Percentiles rank a stretch among this genome's conserved stretches.
These are phyloP conservation scores for Neurospora sp. DNA, from an alignment of 495 filamentous ascomycete genomes.

Conservation along the genomic window DNA sequence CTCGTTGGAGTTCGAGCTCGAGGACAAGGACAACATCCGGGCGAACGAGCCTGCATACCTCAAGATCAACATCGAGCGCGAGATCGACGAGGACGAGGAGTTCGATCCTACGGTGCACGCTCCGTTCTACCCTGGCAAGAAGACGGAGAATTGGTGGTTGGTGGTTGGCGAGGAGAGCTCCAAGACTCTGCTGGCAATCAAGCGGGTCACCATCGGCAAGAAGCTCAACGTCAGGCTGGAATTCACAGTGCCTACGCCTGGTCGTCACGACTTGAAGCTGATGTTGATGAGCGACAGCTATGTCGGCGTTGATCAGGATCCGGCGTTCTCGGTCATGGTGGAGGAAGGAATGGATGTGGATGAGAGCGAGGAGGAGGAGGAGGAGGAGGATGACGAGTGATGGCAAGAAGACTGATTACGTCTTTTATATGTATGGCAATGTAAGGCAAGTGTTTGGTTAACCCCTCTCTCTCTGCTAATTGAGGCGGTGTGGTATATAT, in stretches of 20 bases:
- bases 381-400: constrained; percentile 53
- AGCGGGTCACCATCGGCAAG: constrained; percentile 77
- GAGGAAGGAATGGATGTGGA: constrained; percentile 95
- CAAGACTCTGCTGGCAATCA: constrained; percentile 82
- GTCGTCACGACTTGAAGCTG: constrained; percentile 78
- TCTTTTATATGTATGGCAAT: background rate
- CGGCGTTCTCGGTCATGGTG: constrained; percentile 71
- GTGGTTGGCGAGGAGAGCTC: constrained; percentile 84
- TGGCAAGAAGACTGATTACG: background rate
- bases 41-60: constrained; percentile 76
- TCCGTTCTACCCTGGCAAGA: constrained; percentile 84
- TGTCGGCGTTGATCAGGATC: constrained; percentile 93
- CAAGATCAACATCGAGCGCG: constrained; percentile 77
- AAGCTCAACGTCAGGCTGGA: constrained; percentile 72
- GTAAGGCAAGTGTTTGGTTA: background rate
- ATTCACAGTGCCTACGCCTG: constrained; percentile 76
- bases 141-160: constrained; percentile 98
- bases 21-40: constrained; percentile 67
- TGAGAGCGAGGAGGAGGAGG: constrained; percentile 58
- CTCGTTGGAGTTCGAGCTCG: constrained; percentile 77
- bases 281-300: constrained; percentile 98
- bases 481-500: constrained; percentile 2
- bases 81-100: constrained; percentile 63
- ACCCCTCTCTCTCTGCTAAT: background rate
- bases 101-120: constrained; percentile 82